A percentile compares a stretch with the other conserved stretches of the same genome.
These are phyloP conservation scores for Schizothecium vesticola DNA, from an alignment of 495 filamentous ascomycete species.

Conservation along the genomic window DNA sequence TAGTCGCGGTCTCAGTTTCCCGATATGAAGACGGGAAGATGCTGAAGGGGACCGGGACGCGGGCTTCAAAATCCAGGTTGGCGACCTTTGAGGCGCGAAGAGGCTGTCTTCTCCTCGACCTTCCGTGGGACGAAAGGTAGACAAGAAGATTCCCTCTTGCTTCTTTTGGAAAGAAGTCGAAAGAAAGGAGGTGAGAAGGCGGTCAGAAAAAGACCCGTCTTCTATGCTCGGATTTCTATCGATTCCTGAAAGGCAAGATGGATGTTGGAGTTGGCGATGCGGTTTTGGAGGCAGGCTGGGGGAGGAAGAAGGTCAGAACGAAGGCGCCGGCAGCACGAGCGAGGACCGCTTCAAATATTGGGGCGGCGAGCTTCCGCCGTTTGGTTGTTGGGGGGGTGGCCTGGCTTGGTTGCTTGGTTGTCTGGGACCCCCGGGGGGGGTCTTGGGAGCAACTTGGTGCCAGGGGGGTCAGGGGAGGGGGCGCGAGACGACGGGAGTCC, in stretches of 20 bases:
- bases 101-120: conserved; percentile 80
- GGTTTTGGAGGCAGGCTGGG: conserved; percentile 18
- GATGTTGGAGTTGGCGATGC: conserved; percentile 26
- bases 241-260: conserved; percentile 15
- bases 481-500: conserved; percentile 9
- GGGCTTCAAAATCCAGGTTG: conserved; percentile 99
- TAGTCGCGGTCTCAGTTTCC: conserved; percentile 78
- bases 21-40: conserved; percentile 98
- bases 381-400: conserved; percentile 21
- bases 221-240: conserved; percentile 32
- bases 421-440: conserved; percentile 4
- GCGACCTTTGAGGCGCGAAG: conserved; percentile 61
- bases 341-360: conserved; percentile 32
- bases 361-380: conserved; percentile 20
- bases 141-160: conserved; percentile 86
- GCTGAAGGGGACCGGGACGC: conserved; percentile 98
- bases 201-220: conserved; percentile 32
- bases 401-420: background rate
- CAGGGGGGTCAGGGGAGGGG: background rate
- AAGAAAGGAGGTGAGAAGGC: conserved; percentile 31
- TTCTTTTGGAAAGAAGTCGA: conserved; percentile 56
- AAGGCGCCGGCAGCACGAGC: conserved; percentile 22
- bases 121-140: conserved; percentile 92
- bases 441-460: background rate
- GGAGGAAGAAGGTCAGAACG: conserved; percentile 24